Percentiles rank a stretch among this genome's conserved stretches.
Conservation (phyloP, 2,329 filamentous ascomycete genomes). For the Alternaria dauci region DNA sequence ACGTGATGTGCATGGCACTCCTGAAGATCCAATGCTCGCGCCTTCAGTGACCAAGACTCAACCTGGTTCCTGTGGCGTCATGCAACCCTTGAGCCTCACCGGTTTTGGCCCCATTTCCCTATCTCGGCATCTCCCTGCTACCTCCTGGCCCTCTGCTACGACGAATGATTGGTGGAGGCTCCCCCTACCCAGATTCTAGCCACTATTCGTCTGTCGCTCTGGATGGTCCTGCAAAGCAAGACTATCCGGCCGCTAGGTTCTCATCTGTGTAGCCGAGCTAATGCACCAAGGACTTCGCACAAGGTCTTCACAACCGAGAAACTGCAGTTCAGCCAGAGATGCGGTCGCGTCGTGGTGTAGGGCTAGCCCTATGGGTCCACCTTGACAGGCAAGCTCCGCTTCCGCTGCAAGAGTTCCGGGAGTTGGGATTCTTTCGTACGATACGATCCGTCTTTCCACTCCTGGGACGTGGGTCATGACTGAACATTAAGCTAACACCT, state of each 20-base stretch:
- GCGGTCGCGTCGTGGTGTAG: slow-evolving; percentile 2
- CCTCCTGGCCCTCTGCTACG: slow-evolving; percentile 1
- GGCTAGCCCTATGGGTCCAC: slow-evolving; percentile 20
- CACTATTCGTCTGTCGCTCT: neutral
- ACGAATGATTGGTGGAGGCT: slow-evolving; percentile 5
- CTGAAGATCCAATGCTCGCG: neutral
- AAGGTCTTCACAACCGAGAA: slow-evolving; percentile 4
- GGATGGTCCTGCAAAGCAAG: slow-evolving; percentile 4
- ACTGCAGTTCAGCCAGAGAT: neutral
- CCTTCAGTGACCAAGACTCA: neutral
- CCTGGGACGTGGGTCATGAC: slow-evolving; percentile 5
- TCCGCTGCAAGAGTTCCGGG: neutral
- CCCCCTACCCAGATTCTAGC: neutral
- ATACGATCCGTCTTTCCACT: neutral
- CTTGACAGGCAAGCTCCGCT: neutral
- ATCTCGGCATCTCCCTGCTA: slow-evolving; percentile 21
- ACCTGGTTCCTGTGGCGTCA: slow-evolving; percentile 13
- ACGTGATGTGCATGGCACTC: neutral
- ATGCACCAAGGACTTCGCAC: slow-evolving; percentile 6
- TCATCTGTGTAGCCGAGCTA: slow-evolving; percentile 10
- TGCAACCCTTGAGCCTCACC: slow-evolving; percentile 25
- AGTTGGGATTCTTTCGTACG: slow-evolving; percentile 1
- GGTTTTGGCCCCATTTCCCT: slow-evolving; percentile 35
- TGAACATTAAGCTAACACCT: slow-evolving; percentile 5
- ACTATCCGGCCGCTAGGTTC: slow-evolving; percentile 6